Evolutionary conservation across 768 basidiomycete species (phyloP).

Genomic region (Chalciporus pseudorubinellus): DNA sequence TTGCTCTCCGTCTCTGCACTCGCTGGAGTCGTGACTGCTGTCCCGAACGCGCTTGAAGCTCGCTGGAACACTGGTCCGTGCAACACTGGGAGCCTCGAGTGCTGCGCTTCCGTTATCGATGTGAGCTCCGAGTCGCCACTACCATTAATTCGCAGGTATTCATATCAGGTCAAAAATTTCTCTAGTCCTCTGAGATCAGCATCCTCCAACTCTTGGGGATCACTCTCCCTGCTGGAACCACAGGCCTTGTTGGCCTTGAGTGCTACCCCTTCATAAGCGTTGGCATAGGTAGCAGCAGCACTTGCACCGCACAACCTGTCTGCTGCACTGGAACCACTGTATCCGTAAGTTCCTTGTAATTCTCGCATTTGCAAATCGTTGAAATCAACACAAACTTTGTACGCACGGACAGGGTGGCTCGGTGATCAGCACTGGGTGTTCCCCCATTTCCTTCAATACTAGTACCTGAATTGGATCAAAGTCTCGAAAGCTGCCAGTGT

Average conservation of each 20-base stretch:
- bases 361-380: background rate
- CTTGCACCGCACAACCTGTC: slow-evolving; percentile 34
- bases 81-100: slow-evolving; percentile 36
- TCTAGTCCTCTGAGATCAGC: background rate
- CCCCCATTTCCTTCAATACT: too few species aligned
- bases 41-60: slow-evolving; percentile 1
- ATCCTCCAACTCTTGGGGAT: background rate
- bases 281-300: slow-evolving; percentile 31
- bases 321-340: slow-evolving; percentile 47
- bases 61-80: slow-evolving; percentile 24
- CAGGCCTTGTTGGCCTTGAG: slow-evolving; percentile 28
- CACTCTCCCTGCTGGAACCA: background rate
- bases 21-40: slow-evolving; percentile 7
- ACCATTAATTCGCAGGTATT: background rate
- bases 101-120: background rate
- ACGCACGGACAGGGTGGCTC: background rate
- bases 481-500: too few species aligned
- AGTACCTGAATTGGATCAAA: too few species aligned
- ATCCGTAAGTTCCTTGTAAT: slow-evolving; percentile 43
- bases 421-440: slow-evolving; percentile 2
- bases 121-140: background rate
- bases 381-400: background rate
- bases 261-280: slow-evolving; percentile 36
- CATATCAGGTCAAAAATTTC: background rate
- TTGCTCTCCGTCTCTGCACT: slow-evolving; percentile 6